A percentile compares a stretch with the other conserved stretches of the same genome.
Conservation (phyloP, 768 basidiomycete species). For the Auriscalpium orientale region DNA sequence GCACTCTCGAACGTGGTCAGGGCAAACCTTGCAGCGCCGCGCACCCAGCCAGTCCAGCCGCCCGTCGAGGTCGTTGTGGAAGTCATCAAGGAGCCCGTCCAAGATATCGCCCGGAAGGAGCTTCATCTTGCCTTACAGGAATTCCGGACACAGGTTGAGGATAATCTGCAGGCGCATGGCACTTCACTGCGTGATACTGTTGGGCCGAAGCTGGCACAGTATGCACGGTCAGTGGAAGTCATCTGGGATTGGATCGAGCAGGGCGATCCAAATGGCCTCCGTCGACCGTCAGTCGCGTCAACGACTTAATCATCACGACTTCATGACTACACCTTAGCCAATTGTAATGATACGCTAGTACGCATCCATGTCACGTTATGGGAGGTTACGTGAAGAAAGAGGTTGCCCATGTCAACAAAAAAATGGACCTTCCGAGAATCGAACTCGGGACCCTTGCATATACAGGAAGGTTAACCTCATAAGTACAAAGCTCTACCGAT, state of each 20-base stretch:
- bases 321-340: no score
- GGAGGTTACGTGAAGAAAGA: no score
- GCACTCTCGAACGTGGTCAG: not conserved
- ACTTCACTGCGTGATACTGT: conserved; percentile 3
- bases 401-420: conserved; percentile 18
- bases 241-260: not conserved
- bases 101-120: not conserved
- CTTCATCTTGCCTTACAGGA: conserved; percentile 5
- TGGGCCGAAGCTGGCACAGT: not conserved
- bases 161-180: not conserved
- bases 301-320: not conserved
- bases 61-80: not conserved
- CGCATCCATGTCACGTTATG: no score
- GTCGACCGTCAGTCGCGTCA: not conserved
- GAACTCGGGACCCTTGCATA: conserved; percentile 61
- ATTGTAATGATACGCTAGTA: no score
- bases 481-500: conserved; percentile 59
- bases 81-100: not conserved
- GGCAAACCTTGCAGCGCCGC: not conserved
- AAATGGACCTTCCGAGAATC: conserved; percentile 54
- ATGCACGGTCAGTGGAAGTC: not conserved
- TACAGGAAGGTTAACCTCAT: conserved; percentile 35
- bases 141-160: not conserved
- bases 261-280: not conserved
- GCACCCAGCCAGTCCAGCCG: not conserved